Conservation (phyloP, 495 filamentous ascomycete species). For the Lasiosphaeria miniovina region DNA sequence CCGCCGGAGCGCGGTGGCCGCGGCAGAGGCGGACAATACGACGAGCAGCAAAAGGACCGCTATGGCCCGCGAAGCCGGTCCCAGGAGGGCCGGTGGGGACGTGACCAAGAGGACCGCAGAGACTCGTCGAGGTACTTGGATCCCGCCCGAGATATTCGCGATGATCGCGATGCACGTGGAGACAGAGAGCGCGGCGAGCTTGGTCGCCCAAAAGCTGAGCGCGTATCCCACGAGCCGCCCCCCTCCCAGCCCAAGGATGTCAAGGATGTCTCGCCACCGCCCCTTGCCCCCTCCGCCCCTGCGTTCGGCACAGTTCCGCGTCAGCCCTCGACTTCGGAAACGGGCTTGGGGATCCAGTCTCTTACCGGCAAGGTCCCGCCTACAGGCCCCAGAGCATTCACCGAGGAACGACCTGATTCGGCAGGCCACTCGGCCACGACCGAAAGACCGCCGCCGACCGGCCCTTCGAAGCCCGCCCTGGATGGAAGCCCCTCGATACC, state of each 20-base stretch:
- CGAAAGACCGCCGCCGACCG: slow-evolving; percentile 41
- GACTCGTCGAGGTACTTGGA: slow-evolving; percentile 36
- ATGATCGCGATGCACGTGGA: slow-evolving; percentile 52
- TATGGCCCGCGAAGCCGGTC: slow-evolving; percentile 65
- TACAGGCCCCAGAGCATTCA: slow-evolving; percentile 49
- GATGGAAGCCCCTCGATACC: slow-evolving; percentile 56
- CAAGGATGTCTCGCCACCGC: slow-evolving; percentile 62
- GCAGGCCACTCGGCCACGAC: slow-evolving; percentile 26
- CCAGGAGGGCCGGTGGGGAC: slow-evolving; percentile 59
- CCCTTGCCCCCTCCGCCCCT: slow-evolving; percentile 76
- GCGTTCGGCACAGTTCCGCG: slow-evolving; percentile 69
- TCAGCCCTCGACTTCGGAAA: slow-evolving; percentile 34
- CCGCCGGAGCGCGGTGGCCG: slow-evolving; percentile 54
- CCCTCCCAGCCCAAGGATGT: slow-evolving; percentile 39
- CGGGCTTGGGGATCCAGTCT: slow-evolving; percentile 25
- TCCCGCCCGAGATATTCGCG: slow-evolving; percentile 50
- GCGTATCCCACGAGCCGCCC: slow-evolving; percentile 43
- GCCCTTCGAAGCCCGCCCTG: slow-evolving; percentile 48
- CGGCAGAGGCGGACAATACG: slow-evolving; percentile 44
- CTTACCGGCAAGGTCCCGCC: slow-evolving; percentile 46
- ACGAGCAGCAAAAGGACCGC: slow-evolving; percentile 58
- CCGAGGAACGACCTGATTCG: slow-evolving; percentile 44
- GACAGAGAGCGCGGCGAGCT: slow-evolving; percentile 37
- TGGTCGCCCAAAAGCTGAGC: slow-evolving; percentile 43
- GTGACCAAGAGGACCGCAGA: slow-evolving; percentile 45